These are phyloP conservation scores for Aspergillus pseudoglaucus DNA, from an alignment of 2,329 filamentous ascomycete species.

Conservation along the genomic window DNA sequence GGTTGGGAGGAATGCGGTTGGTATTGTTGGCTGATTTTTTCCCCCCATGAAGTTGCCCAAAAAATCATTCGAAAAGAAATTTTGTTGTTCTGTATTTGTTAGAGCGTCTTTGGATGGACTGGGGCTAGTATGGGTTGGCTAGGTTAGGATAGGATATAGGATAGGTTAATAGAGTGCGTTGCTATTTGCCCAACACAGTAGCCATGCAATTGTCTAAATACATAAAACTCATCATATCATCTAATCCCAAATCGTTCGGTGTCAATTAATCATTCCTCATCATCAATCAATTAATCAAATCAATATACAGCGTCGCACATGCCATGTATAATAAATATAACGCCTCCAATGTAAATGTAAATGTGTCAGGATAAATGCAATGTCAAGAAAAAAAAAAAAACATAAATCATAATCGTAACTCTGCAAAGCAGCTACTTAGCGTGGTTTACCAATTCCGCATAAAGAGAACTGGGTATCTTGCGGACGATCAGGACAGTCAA, in stretches of 20 bases:
- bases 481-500: constrained; percentile 79
- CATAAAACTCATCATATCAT: not conserved
- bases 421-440: constrained; percentile 46
- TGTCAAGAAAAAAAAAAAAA: not conserved
- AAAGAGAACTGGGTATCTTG: constrained; percentile 85
- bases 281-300: not conserved
- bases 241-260: too few relatives aligned
- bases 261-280: not conserved
- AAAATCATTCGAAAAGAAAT: too few relatives aligned
- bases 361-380: not conserved
- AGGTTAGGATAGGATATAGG: too few relatives aligned
- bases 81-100: too few relatives aligned
- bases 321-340: not conserved
- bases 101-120: too few relatives aligned
- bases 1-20: constrained; percentile 15
- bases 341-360: not conserved
- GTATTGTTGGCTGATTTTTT: not conserved
- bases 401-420: not conserved
- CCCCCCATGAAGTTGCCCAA: not conserved
- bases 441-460: constrained; percentile 81
- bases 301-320: too few relatives aligned
- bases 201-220: not conserved
- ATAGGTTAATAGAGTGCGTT: too few relatives aligned
- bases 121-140: too few relatives aligned
- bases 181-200: too few relatives aligned